These are phyloP conservation scores for Trichoderma semiorbis DNA, from an alignment of 2,329 filamentous ascomycete genomes.

Conservation along the genomic window DNA sequence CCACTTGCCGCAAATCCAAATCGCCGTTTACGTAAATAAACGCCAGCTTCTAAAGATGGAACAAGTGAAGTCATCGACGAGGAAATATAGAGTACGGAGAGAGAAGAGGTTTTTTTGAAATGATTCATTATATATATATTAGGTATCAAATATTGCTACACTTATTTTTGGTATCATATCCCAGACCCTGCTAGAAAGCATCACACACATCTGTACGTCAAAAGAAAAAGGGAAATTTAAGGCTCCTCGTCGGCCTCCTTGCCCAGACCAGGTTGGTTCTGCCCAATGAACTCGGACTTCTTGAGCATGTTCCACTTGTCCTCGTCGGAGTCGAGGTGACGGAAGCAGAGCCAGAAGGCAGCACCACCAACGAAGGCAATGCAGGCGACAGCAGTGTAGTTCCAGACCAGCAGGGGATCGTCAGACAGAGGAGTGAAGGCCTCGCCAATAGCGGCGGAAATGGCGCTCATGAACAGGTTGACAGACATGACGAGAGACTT, in stretches of 20 bases:
- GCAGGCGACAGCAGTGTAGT: constrained; percentile 63
- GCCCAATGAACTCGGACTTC: constrained; percentile 42
- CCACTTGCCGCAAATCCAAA: background rate
- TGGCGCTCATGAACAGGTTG: constrained; percentile 67
- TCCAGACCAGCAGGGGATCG: constrained; percentile 68
- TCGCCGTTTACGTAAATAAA: background rate
- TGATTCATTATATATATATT: constrained; percentile 10
- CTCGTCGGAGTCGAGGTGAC: constrained; percentile 62
- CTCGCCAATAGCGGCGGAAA: constrained; percentile 68
- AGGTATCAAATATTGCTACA: constrained; percentile 14
- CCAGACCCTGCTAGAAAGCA: background rate
- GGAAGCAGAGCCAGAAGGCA: constrained; percentile 67
- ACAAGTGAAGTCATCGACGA: background rate
- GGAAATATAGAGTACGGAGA: too few species aligned
- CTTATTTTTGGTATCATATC: constrained; percentile 18
- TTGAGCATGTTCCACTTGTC: constrained; percentile 64
- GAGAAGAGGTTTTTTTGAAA: background rate
- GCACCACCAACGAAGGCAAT: constrained; percentile 60
- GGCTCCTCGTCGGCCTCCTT: constrained; percentile 22
- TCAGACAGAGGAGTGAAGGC: constrained; percentile 59
- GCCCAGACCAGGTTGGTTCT: constrained; percentile 34
- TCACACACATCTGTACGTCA: background rate
- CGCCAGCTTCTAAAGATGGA: background rate
- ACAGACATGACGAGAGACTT: constrained; percentile 69
- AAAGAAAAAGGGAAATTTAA: background rate